Conservation (phyloP, 2,329 filamentous ascomycete genomes). For the Herpotrichia juniperi region DNA sequence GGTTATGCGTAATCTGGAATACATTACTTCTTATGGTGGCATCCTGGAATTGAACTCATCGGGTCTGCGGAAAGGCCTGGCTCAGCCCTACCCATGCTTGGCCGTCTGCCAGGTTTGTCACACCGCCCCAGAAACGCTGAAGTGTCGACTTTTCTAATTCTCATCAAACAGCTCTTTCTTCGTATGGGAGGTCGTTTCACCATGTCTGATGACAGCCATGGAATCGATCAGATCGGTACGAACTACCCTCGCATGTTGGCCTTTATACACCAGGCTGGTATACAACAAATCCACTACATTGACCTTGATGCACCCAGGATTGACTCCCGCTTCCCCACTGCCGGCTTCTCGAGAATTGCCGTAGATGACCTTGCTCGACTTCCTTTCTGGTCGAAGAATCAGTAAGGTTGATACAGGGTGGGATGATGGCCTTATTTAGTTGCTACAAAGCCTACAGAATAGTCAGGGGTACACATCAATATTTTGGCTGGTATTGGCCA, state of each 20-base stretch:
- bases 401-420: slow-evolving; percentile 14
- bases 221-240: slow-evolving; percentile 82
- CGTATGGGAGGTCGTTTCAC: slow-evolving; percentile 80
- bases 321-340: slow-evolving; percentile 41
- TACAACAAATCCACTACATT: slow-evolving; percentile 61
- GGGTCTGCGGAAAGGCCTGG: slow-evolving; percentile 85
- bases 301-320: slow-evolving; percentile 26
- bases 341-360: slow-evolving; percentile 42
- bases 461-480: neutral
- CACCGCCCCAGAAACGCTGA: slow-evolving; percentile 23
- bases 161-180: slow-evolving; percentile 67
- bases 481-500: neutral
- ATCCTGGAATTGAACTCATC: slow-evolving; percentile 90
- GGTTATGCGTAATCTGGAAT: slow-evolving; percentile 75
- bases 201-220: slow-evolving; percentile 94
- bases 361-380: slow-evolving; percentile 33
- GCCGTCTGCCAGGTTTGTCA: slow-evolving; percentile 74
- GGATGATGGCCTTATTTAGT: neutral
- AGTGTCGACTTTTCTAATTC: slow-evolving; percentile 20
- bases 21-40: slow-evolving; percentile 75
- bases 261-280: slow-evolving; percentile 71
- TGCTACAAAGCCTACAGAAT: neutral
- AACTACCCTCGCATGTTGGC: slow-evolving; percentile 76
- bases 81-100: slow-evolving; percentile 84
- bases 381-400: slow-evolving; percentile 35